Conservation (phyloP, 257 asterid genomes). For the Gardenia jasminoides region DNA sequence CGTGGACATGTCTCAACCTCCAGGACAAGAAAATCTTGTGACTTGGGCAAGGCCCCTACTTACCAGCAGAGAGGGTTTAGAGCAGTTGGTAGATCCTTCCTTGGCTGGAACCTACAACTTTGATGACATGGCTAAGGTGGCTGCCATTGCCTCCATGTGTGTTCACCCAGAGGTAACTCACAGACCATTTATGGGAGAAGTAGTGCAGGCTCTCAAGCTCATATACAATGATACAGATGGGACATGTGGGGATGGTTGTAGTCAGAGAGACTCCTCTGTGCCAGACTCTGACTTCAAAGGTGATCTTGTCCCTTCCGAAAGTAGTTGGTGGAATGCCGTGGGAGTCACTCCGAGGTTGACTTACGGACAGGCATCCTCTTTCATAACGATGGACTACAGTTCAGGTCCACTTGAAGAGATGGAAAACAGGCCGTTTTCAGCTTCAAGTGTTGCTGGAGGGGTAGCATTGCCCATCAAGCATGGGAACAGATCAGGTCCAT, state of each 20-base stretch:
- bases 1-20: slow-evolving; percentile 91
- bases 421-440: slow-evolving; percentile 62
- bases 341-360: slow-evolving; percentile 61
- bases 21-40: slow-evolving; percentile 93
- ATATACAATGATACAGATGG: slow-evolving; percentile 76
- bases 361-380: slow-evolving; percentile 67
- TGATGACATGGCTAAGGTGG: slow-evolving; percentile 96
- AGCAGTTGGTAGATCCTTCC: slow-evolving; percentile 78
- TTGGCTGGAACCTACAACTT: slow-evolving; percentile 72
- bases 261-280: slow-evolving; percentile 74
- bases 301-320: slow-evolving; percentile 67
- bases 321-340: slow-evolving; percentile 98
- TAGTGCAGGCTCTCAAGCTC: slow-evolving; percentile 94
- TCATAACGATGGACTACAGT: slow-evolving; percentile 93
- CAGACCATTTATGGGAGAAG: slow-evolving; percentile 97
- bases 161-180: slow-evolving; percentile 95
- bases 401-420: slow-evolving; percentile 79
- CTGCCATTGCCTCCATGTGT: slow-evolving; percentile 92
- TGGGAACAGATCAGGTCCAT: slow-evolving; percentile 81
- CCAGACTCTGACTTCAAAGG: slow-evolving; percentile 79
- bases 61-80: slow-evolving; percentile 79
- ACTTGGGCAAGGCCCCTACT: slow-evolving; percentile 95
- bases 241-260: slow-evolving; percentile 71
- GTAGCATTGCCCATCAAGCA: slow-evolving; percentile 49
- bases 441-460: slow-evolving; percentile 47